Evolutionary conservation across 257 asterid genomes (phyloP), one percentile per base, ranked within the genome.

Genomic region (Leonotis leonurus): DNA sequence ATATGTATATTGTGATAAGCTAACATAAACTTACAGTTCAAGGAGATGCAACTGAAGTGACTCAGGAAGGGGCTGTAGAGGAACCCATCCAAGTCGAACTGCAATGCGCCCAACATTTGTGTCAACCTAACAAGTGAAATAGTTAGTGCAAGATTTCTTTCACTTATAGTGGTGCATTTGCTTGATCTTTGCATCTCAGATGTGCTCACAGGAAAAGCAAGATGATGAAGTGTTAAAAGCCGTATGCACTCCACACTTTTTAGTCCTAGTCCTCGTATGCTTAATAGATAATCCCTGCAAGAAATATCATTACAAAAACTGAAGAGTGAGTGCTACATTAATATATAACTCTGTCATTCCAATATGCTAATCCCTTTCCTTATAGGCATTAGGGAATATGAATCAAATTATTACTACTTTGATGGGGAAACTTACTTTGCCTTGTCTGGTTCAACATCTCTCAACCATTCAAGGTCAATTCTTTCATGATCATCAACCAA

Each of bases 81-180:
- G 99, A 65, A 92, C 99, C 99, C 99, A 92, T 48, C 99, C 99
- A 39, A 92, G 90, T 63, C 99, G 84, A 70, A 89, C 97, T 39
- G 94, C 97, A 64, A 92, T 92, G 45, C 99, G 86, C 24, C 96
- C 99, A 53, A 92, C 99, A 75, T 92, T 92, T 6, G 97, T 92
- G 75, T 92, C 99, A 73, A 92, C 99, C 99, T 92, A 68, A 75
- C 45, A 71, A 45, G 69, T 7, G 45, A 33, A 80, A 63, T 54
- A 48, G 58, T 75, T 37, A 73, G 77, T 39, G 29, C 58, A 53
- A 61, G n/a, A 50, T 53, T 61, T 52, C n/a, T 60, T 43, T 39
- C 32, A 65, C 64, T 39, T 59, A 20, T 64, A 26, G n/a, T 32
- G 51, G 54, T 62, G 41, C 26, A 44, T 56, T 46, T 53, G 59